Evolutionary conservation across 2,329 filamentous ascomycete genomes (phyloP).

Genomic region (Leptographium flavum): DNA sequence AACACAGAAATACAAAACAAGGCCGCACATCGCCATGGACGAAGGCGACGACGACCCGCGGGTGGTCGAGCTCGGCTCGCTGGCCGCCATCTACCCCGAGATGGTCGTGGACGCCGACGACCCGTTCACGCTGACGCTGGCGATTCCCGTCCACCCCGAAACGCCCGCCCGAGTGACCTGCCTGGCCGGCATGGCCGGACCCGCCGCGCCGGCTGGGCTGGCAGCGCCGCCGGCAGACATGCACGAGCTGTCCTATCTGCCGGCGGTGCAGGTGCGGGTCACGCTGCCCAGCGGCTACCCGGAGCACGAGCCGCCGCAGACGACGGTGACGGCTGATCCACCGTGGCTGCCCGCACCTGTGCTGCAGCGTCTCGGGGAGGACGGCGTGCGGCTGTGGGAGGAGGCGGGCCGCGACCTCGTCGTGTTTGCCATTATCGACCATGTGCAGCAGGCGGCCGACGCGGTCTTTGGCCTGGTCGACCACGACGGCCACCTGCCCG

Average conservation of each 20-base stretch:
- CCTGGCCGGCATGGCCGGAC: conserved; percentile 25
- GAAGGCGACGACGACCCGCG: conserved; percentile 34
- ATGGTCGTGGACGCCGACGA: conserved; percentile 31
- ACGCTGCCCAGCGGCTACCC: conserved; percentile 46
- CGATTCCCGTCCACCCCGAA: conserved; percentile 41
- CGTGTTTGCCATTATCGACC: conserved; percentile 50
- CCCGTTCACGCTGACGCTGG: conserved; percentile 36
- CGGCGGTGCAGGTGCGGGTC: conserved; percentile 39
- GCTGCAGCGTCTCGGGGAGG: conserved; percentile 33
- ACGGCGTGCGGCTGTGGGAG: conserved; percentile 44
- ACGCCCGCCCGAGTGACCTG: conserved; percentile 43
- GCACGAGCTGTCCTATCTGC: conserved; percentile 40
- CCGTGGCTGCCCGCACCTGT: conserved; percentile 39
- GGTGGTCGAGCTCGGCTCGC: conserved; percentile 42
- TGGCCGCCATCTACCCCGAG: conserved; percentile 55
- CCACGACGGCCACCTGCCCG: conserved; percentile 30
- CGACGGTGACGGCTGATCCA: conserved; percentile 37
- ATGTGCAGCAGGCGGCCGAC: conserved; percentile 43
- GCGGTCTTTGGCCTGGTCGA: conserved; percentile 44
- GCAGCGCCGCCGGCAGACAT: conserved; percentile 21
- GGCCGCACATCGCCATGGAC: neutral
- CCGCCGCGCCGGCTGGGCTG: conserved; percentile 5
- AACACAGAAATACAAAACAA: too few species aligned
- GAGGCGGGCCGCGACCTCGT: conserved; percentile 44
- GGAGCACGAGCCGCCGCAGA: conserved; percentile 30